Evolutionary conservation across 2,329 filamentous ascomycete genomes (phyloP).

Genomic region (Rhynchosporium graminicola): DNA sequence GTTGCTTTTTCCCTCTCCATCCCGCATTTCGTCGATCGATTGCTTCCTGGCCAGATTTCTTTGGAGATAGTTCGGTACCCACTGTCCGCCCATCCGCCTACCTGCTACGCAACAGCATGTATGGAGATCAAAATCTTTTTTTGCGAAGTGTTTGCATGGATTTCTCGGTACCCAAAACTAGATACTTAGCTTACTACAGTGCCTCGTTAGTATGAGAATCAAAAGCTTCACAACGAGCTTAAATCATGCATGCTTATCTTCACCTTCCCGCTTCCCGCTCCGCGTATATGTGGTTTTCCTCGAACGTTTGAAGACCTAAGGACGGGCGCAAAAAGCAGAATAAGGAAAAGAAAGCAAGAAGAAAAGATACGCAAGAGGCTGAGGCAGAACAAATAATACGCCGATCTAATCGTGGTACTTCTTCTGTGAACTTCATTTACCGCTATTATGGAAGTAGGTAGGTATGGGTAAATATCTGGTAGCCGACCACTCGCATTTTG

Average conservation of each 20-base stretch:
- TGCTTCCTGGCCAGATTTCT: too few species aligned
- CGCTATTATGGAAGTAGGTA: too few species aligned
- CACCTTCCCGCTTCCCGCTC: too few species aligned
- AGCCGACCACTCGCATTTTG: too few species aligned
- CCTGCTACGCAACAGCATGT: neutral
- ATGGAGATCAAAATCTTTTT: neutral
- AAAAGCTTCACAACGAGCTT: constrained; percentile 26
- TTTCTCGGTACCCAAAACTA: constrained; percentile 14
- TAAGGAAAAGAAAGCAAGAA: too few species aligned
- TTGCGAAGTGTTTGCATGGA: constrained; percentile 2
- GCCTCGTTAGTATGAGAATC: constrained; percentile 23
- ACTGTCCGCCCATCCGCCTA: neutral
- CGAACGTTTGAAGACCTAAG: too few species aligned
- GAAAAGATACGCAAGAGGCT: neutral
- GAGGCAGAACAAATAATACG: neutral
- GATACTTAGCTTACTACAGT: constrained; percentile 7
- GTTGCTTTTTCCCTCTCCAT: constrained; percentile 9
- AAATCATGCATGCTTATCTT: too few species aligned
- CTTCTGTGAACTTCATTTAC: too few species aligned
- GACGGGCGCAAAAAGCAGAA: too few species aligned
- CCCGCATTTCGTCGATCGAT: neutral
- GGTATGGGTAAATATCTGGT: too few species aligned
- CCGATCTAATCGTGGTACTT: too few species aligned
- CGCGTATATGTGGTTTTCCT: too few species aligned
- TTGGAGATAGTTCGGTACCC: neutral